These are phyloP conservation scores for Biancaea sappan DNA, from an alignment of 306 rosid species.

Conservation along the genomic window DNA sequence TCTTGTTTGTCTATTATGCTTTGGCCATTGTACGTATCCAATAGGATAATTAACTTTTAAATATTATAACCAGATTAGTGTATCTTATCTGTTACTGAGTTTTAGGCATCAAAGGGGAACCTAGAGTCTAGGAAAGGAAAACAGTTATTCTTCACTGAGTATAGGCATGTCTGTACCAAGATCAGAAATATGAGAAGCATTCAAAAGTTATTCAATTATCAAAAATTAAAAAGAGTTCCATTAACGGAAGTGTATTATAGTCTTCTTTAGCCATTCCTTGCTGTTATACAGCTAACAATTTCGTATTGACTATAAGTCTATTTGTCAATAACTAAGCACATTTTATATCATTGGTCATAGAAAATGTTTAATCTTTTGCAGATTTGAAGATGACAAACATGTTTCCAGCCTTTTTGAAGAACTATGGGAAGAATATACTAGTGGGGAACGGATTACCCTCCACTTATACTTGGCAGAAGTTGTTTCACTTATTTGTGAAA, in stretches of 20 bases:
- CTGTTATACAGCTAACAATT: slow-evolving; percentile 7
- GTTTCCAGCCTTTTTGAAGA: slow-evolving; percentile 83
- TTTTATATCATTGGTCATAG: slow-evolving; percentile 10
- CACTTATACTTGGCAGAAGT: slow-evolving; percentile 80
- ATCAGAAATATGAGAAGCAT: too few relatives aligned
- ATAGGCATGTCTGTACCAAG: too few relatives aligned
- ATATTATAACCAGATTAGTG: too few relatives aligned
- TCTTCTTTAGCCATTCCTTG: background rate
- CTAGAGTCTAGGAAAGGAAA: too few relatives aligned
- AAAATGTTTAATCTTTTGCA: slow-evolving; percentile 36
- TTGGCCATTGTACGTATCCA: too few relatives aligned
- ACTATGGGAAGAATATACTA: slow-evolving; percentile 96
- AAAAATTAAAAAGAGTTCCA: background rate
- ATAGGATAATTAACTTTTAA: too few relatives aligned
- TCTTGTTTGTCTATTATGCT: too few relatives aligned
- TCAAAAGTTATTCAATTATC: too few relatives aligned
- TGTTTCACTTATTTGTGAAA: slow-evolving; percentile 73
- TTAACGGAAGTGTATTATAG: background rate
- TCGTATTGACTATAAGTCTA: background rate
- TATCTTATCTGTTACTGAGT: too few relatives aligned
- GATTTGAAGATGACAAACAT: slow-evolving; percentile 83
- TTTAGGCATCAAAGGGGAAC: too few relatives aligned
- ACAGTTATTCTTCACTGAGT: too few relatives aligned
- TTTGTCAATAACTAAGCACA: background rate
- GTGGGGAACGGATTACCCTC: slow-evolving; percentile 89